A percentile compares a stretch with the other conserved stretches of the same genome.
Conservation (phyloP, 1,284 basidiomycete species). For the Apiotrichum gracile region DNA sequence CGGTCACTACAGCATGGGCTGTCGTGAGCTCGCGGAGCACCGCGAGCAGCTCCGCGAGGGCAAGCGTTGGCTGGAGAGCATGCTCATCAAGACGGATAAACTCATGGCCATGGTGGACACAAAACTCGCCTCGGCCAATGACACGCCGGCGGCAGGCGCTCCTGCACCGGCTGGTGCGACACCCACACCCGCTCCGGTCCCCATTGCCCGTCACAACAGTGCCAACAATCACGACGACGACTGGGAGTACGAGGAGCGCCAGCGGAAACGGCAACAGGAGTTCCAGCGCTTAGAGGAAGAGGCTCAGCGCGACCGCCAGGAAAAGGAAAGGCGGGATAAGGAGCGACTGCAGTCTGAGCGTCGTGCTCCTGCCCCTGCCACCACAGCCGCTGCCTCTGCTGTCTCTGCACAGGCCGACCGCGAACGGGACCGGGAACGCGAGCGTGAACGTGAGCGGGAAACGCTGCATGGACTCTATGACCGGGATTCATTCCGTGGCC, state of each 20-base stretch:
- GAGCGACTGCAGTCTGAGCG: constrained; percentile 10
- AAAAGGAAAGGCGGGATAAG: constrained; percentile 31
- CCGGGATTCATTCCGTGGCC: constrained; percentile 2
- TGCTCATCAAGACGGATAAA: constrained; percentile 44
- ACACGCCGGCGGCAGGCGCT: neutral
- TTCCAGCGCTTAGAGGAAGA: constrained; percentile 40
- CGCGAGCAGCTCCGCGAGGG: constrained; percentile 46
- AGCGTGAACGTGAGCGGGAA: constrained; percentile 10
- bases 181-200: neutral
- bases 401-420: constrained; percentile 4
- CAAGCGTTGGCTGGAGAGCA: constrained; percentile 45
- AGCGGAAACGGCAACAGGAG: constrained; percentile 32
- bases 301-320: constrained; percentile 31
- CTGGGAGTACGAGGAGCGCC: constrained; percentile 43
- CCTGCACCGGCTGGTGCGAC: too few species aligned
- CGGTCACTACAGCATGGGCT: constrained; percentile 32
- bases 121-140: constrained; percentile 20
- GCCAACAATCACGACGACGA: constrained; percentile 22
- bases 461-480: constrained; percentile 1
- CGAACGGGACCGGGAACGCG: constrained; percentile 14
- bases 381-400: neutral
- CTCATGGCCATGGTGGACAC: constrained; percentile 42
- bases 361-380: neutral
- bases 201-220: neutral
- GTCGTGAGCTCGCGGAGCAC: constrained; percentile 43